Conservation (phyloP, 2,329 filamentous ascomycete genomes). For the Fusarium penzigii region DNA sequence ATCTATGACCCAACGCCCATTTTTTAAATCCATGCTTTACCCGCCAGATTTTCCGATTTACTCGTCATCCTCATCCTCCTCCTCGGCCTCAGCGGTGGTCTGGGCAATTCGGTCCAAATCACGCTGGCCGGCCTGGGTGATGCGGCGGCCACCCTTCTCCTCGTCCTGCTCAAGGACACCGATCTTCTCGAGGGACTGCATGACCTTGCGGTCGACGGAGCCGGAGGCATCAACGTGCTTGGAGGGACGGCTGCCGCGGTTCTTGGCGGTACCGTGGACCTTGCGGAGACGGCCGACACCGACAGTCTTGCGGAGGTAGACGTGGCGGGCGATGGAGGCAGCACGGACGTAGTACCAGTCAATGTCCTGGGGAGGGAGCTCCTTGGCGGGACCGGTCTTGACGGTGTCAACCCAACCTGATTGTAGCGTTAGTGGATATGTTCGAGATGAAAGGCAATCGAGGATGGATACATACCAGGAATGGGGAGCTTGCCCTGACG, state of each 20-base stretch:
- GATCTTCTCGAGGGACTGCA: conserved; percentile 99
- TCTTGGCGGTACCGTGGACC: conserved; percentile 95
- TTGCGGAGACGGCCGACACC: conserved; percentile 97
- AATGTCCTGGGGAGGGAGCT: conserved; percentile 96
- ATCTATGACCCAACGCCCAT: conserved; percentile 43
- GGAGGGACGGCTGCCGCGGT: conserved; percentile 87
- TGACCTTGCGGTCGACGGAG: conserved; percentile 94
- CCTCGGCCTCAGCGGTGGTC: conserved; percentile 73
- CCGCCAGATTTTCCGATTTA: conserved; percentile 51
- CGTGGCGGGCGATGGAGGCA: conserved; percentile 92
- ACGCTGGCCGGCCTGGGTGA: conserved; percentile 97
- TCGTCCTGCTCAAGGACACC: conserved; percentile 96
- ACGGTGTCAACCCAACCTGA: conserved; percentile 98
- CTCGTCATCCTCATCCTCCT: conserved; percentile 65
- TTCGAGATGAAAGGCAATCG: too few relatives aligned
- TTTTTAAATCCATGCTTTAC: conserved; percentile 28
- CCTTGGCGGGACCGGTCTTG: conserved; percentile 95
- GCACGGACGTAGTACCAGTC: conserved; percentile 96
- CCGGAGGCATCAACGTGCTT: conserved; percentile 96
- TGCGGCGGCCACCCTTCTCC: conserved; percentile 97
- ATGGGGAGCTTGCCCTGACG: conserved; percentile 91
- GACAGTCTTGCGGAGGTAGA: conserved; percentile 99
- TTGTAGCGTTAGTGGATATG: conserved; percentile 6
- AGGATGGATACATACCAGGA: conserved; percentile 64
- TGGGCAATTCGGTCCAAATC: conserved; percentile 96